Base-by-base conservation (phyloP, 2,329 filamentous ascomycete genomes). In the Pestalotiopsis sp. region DNA sequence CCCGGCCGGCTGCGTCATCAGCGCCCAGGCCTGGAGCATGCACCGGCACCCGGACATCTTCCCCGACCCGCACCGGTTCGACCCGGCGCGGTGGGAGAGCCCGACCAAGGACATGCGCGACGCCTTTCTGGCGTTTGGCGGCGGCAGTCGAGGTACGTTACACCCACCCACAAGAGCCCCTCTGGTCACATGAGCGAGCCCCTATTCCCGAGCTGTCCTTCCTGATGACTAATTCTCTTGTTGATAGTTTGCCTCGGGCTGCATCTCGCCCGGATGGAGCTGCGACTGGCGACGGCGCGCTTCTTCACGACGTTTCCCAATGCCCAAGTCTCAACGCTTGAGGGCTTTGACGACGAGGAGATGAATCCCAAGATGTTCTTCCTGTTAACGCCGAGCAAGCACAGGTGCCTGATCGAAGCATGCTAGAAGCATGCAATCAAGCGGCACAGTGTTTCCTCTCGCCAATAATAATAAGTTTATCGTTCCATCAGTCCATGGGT, bases 241-340 rank as follows among this genome's bases (percentile, higher is more conserved):
- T 36, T 2, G 23, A 31, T 20, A 79, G 77, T 75, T 4, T 90
- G 87, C 69, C 78, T 90, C 14, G 87, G 87, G 2, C 78, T 87
- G 20, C 85, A 89, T 69, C 80, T 90, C 11, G 87, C 87, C 0
- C 79, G 81, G 14, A 85, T 87, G 76, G 86, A 89, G 70, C 73
- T 89, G 25, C 79, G 86, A 3, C 80, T 87, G 59, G 84, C 80
- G 0, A 78, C 81, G 2, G 83, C 86, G 0, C 78, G 81, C 12
- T 86, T 89, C 75, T 87, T 88, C 75, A 74, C 70, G 17, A 45
- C 69, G 5, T 80, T 78, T 31, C 77, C 77, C 0, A 71, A 76
- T 25, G 75, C 76, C 5, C 73, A 59, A 23, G 66, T 77, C 13
- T 78, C 77, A 2, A 68, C 63, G 1, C 65, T 62, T 4, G 75